A percentile compares a stretch with the other conserved stretches of the same genome.
phyloP scores from a whole-genome alignment of 2,329 filamentous ascomycete species.

The Pestalotiopsis sp. region DNA sequence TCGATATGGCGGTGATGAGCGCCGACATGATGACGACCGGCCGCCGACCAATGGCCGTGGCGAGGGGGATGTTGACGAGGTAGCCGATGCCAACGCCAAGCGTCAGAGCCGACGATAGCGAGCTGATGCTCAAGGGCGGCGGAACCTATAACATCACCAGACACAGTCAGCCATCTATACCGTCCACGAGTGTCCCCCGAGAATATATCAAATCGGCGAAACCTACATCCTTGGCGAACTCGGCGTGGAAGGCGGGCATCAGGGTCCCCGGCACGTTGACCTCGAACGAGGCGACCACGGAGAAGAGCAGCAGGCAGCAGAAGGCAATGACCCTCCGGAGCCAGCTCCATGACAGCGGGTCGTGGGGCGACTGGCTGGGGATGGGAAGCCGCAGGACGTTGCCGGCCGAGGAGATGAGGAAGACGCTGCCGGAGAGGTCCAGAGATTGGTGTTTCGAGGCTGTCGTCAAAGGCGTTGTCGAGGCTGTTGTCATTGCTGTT shows the following conservation, averaged over 20 bases:
- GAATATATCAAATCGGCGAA: too few species aligned
- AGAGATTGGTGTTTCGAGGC: not conserved
- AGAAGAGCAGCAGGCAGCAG: not conserved
- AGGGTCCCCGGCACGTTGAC: not conserved
- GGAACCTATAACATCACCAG: conserved; percentile 18
- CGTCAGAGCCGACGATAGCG: conserved; percentile 32
- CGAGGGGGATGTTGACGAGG: conserved; percentile 35
- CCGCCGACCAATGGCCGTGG: conserved; percentile 35
- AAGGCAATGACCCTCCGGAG: conserved; percentile 20
- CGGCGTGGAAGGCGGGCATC: not conserved
- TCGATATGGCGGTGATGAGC: conserved; percentile 26
- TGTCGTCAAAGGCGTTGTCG: not conserved
- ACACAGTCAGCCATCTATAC: not conserved
- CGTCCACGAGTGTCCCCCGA: too few species aligned
- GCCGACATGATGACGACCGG: conserved; percentile 34
- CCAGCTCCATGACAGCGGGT: conserved; percentile 30
- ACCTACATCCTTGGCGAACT: not conserved
- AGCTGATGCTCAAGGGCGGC: conserved; percentile 25
- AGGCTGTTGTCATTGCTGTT: too few species aligned
- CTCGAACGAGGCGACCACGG: not conserved
- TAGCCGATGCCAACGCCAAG: conserved; percentile 20
- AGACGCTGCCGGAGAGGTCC: conserved; percentile 27
- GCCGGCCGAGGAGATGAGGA: conserved; percentile 32
- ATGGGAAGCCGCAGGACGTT: conserved; percentile 31
- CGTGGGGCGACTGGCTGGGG: conserved; percentile 28